A percentile compares a stretch with the other conserved stretches of the same genome.
Evolutionary conservation across 371 early-diverging fungal genomes (phyloP).

Genomic region (Mortierella sp.): DNA sequence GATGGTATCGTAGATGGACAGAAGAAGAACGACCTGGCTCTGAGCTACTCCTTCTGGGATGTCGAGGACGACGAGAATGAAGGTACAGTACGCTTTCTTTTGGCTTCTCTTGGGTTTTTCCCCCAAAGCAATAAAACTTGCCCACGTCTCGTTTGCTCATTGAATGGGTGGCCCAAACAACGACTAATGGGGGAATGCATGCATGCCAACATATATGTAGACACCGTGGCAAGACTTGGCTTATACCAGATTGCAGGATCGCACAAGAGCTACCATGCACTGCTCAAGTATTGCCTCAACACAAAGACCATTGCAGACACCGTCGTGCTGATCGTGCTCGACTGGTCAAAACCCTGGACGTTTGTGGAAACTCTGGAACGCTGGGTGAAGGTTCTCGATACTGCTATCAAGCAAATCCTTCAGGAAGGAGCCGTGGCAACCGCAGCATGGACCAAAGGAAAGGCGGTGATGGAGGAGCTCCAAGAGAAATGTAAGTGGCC

Average conservation of each 20-base stretch:
- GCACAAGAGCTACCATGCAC: conserved; percentile 74
- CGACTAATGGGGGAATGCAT: too few species aligned
- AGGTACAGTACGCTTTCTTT: conserved; percentile 55
- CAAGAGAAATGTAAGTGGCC: conserved; percentile 71
- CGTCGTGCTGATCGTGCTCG: conserved; percentile 82
- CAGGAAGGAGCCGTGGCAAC: conserved; percentile 64
- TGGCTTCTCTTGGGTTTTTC: not conserved
- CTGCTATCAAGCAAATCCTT: conserved; percentile 68
- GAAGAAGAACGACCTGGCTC: conserved; percentile 79
- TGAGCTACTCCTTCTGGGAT: conserved; percentile 86
- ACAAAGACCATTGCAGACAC: conserved; percentile 72
- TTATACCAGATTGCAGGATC: conserved; percentile 86
- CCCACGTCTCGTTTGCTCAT: too few species aligned
- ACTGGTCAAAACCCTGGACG: conserved; percentile 93
- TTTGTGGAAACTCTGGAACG: conserved; percentile 84
- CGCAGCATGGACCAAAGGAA: conserved; percentile 70
- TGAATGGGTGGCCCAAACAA: too few species aligned
- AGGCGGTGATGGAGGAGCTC: conserved; percentile 77
- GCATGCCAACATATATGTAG: conserved; percentile 24
- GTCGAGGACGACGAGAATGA: conserved; percentile 85
- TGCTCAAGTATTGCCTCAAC: conserved; percentile 82
- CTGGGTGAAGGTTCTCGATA: conserved; percentile 82
- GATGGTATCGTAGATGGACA: conserved; percentile 48
- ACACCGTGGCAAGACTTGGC: conserved; percentile 85
- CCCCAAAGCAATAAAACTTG: not conserved